Percentiles rank a stretch among this genome's conserved stretches.
phyloP scores from a whole-genome alignment of 2,329 filamentous ascomycete species.

The Coniella vitis region DNA sequence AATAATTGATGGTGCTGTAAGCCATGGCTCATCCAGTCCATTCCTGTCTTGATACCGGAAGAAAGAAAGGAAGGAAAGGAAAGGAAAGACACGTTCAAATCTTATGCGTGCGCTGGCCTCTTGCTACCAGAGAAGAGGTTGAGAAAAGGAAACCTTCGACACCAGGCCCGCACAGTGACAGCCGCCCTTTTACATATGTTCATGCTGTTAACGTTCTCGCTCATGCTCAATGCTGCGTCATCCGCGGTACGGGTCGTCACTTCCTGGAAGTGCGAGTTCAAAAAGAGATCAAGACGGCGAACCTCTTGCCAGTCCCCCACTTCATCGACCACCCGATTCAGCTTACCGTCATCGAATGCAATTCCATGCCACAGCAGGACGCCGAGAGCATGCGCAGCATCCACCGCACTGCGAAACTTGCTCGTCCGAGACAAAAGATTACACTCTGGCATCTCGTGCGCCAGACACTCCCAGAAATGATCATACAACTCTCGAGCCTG shows the following conservation, averaged over 20 bases:
- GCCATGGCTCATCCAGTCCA: neutral
- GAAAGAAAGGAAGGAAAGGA: neutral
- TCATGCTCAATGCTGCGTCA: neutral
- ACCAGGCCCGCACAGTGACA: neutral
- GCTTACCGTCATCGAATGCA: conserved; percentile 53
- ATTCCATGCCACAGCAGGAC: conserved; percentile 58
- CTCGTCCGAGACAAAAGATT: neutral
- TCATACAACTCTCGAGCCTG: conserved; percentile 35
- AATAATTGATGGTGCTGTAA: too few relatives aligned
- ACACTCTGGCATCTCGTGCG: conserved; percentile 29
- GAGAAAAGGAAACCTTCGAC: neutral
- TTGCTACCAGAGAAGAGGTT: neutral
- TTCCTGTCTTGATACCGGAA: neutral
- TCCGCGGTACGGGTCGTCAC: neutral
- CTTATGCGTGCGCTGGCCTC: too few relatives aligned
- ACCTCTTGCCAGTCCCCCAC: conserved; percentile 46
- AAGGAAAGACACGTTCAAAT: neutral
- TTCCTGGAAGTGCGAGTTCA: neutral
- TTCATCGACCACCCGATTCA: conserved; percentile 50
- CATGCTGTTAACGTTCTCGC: neutral
- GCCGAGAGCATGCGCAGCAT: conserved; percentile 42
- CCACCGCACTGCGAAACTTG: conserved; percentile 26
- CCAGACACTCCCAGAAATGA: conserved; percentile 43
- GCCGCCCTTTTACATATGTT: neutral
- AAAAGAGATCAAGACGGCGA: conserved; percentile 36